Evolutionary conservation across 2,329 filamentous ascomycete genomes (phyloP).

Genomic region (Purpureocillium lavendulum): DNA sequence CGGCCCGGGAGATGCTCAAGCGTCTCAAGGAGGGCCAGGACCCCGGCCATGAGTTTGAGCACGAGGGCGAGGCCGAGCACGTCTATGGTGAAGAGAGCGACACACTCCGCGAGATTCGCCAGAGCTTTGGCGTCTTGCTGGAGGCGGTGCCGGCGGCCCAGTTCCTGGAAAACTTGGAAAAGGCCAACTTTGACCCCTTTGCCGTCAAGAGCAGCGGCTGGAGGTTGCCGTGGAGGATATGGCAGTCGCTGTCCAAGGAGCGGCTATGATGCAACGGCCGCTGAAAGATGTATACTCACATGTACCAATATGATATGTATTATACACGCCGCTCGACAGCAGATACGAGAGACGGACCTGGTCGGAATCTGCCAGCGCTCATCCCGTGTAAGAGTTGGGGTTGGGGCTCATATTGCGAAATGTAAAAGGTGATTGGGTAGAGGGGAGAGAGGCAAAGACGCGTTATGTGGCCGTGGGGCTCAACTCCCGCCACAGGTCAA

Average conservation of each 20-base stretch:
- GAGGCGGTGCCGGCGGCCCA: slow-evolving; percentile 69
- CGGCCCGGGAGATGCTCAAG: slow-evolving; percentile 82
- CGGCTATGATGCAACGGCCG: slow-evolving; percentile 28
- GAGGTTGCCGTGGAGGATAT: slow-evolving; percentile 75
- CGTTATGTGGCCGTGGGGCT: too few species aligned
- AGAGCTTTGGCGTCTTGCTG: slow-evolving; percentile 71
- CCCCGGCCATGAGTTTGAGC: slow-evolving; percentile 82
- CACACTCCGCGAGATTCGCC: slow-evolving; percentile 35
- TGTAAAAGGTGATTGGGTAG: too few species aligned
- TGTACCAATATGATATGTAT: not conserved
- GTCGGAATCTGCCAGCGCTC: too few species aligned
- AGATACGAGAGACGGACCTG: too few species aligned
- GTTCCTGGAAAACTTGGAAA: slow-evolving; percentile 72
- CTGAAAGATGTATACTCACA: too few species aligned
- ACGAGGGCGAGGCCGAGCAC: slow-evolving; percentile 67
- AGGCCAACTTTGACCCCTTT: slow-evolving; percentile 76
- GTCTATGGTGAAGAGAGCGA: slow-evolving; percentile 33
- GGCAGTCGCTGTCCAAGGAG: slow-evolving; percentile 41
- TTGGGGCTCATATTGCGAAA: too few species aligned
- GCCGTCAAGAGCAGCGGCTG: slow-evolving; percentile 56
- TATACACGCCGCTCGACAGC: not conserved
- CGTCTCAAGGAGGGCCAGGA: slow-evolving; percentile 66
- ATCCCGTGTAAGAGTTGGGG: too few species aligned
- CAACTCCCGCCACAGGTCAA: too few species aligned
- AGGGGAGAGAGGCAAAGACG: too few species aligned